phyloP scores from a whole-genome alignment of 139 green algal genomes.

The Penium margaritaceum region DNA sequence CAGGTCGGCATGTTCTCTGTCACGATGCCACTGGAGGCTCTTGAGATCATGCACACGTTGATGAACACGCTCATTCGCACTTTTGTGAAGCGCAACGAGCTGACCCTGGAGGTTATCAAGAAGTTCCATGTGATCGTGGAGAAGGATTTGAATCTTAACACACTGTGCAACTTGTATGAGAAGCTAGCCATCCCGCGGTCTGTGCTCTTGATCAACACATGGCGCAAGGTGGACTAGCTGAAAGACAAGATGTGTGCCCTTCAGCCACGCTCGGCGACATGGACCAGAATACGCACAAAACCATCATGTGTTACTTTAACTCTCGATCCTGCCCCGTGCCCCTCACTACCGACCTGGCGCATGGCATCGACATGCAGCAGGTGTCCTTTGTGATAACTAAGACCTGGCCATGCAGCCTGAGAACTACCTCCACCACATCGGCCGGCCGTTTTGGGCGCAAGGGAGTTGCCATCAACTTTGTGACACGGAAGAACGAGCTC shows the following conservation, averaged over 20 bases:
- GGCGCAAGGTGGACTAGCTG: too few species aligned
- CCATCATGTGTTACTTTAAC: slow-evolving; percentile 98
- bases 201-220: too few species aligned
- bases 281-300: too few species aligned
- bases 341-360: slow-evolving; percentile 97
- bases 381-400: slow-evolving; percentile 99
- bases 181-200: slow-evolving; percentile 98
- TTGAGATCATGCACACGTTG: slow-evolving; percentile 99
- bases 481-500: slow-evolving; percentile 85
- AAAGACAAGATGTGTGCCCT: too few species aligned
- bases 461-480: too few species aligned
- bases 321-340: slow-evolving; percentile 92
- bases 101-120: slow-evolving; percentile 99
- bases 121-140: slow-evolving; percentile 86
- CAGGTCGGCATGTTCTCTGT: slow-evolving; percentile 98
- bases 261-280: too few species aligned
- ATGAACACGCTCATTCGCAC: slow-evolving; percentile 99
- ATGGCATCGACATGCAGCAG: slow-evolving; percentile 95
- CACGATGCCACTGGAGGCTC: slow-evolving; percentile 93
- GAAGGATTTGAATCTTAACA: slow-evolving; percentile 98
- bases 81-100: slow-evolving; percentile 98
- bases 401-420: slow-evolving; percentile 97
- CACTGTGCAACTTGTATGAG: slow-evolving; percentile 98
- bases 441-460: slow-evolving; percentile 84
- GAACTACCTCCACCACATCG: too few species aligned